phyloP scores from a whole-genome alignment of 2,329 filamentous ascomycete genomes.

The Penicillium sp. region DNA sequence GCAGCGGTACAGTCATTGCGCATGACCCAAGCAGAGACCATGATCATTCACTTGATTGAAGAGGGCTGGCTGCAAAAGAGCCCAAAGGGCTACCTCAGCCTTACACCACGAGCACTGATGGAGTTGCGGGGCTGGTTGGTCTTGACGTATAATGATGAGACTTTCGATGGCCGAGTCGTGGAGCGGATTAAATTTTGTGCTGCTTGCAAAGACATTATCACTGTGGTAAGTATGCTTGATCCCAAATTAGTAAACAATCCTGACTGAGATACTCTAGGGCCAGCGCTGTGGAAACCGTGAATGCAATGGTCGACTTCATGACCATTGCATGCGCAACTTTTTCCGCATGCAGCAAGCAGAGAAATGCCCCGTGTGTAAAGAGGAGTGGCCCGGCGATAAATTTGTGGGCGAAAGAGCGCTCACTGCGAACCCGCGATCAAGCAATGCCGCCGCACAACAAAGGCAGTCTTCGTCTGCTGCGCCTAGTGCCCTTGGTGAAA shows the following conservation, averaged over 20 bases:
- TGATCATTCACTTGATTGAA: slow-evolving; percentile 68
- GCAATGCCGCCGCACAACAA: not conserved
- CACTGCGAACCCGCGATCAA: slow-evolving; percentile 7
- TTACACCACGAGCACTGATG: slow-evolving; percentile 76
- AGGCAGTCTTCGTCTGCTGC: not conserved
- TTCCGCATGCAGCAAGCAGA: slow-evolving; percentile 65
- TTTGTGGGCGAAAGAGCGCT: slow-evolving; percentile 55
- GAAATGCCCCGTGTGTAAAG: slow-evolving; percentile 62
- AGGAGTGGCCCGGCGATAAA: slow-evolving; percentile 51
- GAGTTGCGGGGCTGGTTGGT: slow-evolving; percentile 81
- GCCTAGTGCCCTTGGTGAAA: not conserved
- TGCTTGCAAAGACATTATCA: slow-evolving; percentile 87
- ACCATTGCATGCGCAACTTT: slow-evolving; percentile 71
- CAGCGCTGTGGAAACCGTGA: slow-evolving; percentile 69
- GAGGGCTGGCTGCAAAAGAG: slow-evolving; percentile 86
- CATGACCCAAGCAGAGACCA: slow-evolving; percentile 71
- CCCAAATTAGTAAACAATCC: not conserved
- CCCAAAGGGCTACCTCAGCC: slow-evolving; percentile 66
- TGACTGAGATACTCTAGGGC: slow-evolving; percentile 49
- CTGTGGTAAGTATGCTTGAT: slow-evolving; percentile 54
- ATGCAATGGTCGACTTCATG: slow-evolving; percentile 72
- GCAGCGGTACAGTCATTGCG: slow-evolving; percentile 59
- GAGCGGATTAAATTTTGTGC: slow-evolving; percentile 82
- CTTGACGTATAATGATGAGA: slow-evolving; percentile 83
- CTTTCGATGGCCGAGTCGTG: slow-evolving; percentile 54